Conservation (phyloP, 768 basidiomycete species). For the Pulveroboletus sp. region DNA sequence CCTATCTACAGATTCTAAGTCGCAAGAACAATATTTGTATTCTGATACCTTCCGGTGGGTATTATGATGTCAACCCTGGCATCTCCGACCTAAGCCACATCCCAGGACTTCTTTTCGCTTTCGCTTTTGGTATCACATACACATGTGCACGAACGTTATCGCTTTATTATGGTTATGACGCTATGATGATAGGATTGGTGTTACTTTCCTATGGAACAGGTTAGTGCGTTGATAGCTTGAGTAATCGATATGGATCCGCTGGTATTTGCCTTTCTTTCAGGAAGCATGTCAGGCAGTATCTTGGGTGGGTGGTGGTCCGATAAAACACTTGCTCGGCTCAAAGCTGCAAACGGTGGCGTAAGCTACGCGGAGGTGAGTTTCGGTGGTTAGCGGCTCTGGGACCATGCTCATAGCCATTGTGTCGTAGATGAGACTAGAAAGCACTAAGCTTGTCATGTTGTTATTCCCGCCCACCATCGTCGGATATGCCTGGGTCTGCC, state of each 20-base stretch:
- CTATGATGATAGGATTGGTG: conserved; percentile 75
- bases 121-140: conserved; percentile 68
- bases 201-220: conserved; percentile 74
- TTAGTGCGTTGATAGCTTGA: conserved; percentile 24
- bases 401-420: neutral
- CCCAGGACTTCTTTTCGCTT: conserved; percentile 67
- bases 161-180: conserved; percentile 60
- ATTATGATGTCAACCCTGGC: neutral
- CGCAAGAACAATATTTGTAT: conserved; percentile 67
- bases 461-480: conserved; percentile 55
- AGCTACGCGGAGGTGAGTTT: conserved; percentile 62
- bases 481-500: conserved; percentile 76
- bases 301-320: conserved; percentile 64
- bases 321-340: conserved; percentile 42
- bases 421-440: conserved; percentile 68
- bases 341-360: conserved; percentile 45
- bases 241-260: neutral
- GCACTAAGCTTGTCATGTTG: conserved; percentile 56
- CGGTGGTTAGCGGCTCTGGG: neutral
- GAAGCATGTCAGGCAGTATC: conserved; percentile 52
- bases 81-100: neutral
- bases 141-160: conserved; percentile 73
- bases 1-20: conserved; percentile 56
- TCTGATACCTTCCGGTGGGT: conserved; percentile 38
- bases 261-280: conserved; percentile 18